A percentile compares a stretch with the other conserved stretches of the same genome.
Evolutionary conservation across 495 filamentous ascomycete genomes (phyloP).

Genomic region (Pyronema domesticum): DNA sequence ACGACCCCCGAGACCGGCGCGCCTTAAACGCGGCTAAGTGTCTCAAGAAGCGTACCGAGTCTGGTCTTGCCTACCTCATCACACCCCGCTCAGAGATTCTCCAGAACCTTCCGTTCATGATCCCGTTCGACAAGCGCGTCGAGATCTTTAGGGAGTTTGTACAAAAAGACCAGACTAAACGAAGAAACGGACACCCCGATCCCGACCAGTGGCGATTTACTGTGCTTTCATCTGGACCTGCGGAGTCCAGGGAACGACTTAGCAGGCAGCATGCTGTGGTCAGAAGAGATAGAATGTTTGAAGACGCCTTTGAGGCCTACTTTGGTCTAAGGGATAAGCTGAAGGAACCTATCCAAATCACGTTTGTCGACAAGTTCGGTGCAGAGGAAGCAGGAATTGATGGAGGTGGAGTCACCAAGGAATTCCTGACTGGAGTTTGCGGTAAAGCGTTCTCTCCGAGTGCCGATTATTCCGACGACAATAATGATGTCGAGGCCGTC

Average conservation of each 20-base stretch:
- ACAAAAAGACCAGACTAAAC: conserved; percentile 54
- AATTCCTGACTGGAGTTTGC: conserved; percentile 84
- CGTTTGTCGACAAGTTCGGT: conserved; percentile 83
- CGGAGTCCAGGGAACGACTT: conserved; percentile 33
- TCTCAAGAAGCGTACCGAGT: conserved; percentile 32
- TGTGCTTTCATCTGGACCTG: conserved; percentile 8
- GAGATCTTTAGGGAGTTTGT: conserved; percentile 92
- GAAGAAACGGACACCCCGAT: conserved; percentile 59
- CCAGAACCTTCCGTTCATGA: conserved; percentile 91
- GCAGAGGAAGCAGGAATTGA: conserved; percentile 85
- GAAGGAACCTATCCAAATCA: conserved; percentile 96
- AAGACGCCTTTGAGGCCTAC: conserved; percentile 72
- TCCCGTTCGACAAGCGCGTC: conserved; percentile 80
- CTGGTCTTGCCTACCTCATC: conserved; percentile 52
- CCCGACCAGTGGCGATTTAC: conserved; percentile 28
- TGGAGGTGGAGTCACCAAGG: conserved; percentile 92
- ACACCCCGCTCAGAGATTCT: conserved; percentile 78
- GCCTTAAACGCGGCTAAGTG: conserved; percentile 23
- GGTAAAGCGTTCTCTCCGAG: conserved; percentile 60
- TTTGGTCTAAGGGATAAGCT: conserved; percentile 64
- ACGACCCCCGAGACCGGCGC: conserved; percentile 26
- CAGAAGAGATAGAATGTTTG: conserved; percentile 59
- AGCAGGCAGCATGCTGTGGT: conserved; percentile 62
- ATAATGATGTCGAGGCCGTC: not conserved
- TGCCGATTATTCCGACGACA: not conserved